phyloP scores from a whole-genome alignment of 495 filamentous ascomycete genomes.

The Aspergillus campestris region DNA sequence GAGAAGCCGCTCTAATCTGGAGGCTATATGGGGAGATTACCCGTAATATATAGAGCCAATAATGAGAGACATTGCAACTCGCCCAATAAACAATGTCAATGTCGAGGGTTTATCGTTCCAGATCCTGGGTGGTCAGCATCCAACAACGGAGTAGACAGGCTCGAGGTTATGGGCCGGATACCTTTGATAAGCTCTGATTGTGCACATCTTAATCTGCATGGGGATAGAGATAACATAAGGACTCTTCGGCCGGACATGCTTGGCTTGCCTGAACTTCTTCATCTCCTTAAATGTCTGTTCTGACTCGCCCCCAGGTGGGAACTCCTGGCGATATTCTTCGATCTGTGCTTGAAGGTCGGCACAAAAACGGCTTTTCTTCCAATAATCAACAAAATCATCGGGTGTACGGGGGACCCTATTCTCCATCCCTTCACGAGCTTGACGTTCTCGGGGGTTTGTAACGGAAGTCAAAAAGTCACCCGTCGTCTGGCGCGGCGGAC shows the following conservation, averaged over 20 bases:
- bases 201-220: conserved; percentile 43
- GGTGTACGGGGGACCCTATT: conserved; percentile 58
- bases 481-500: conserved; percentile 52
- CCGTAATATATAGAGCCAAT: conserved; percentile 85
- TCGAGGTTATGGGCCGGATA: conserved; percentile 5
- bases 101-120: conserved; percentile 69
- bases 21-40: conserved; percentile 18
- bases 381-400: conserved; percentile 58
- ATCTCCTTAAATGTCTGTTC: conserved; percentile 24
- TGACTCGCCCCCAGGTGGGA: conserved; percentile 25
- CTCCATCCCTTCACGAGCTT: conserved; percentile 52
- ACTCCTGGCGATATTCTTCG: conserved; percentile 33
- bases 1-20: conserved; percentile 34
- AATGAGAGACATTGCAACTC: conserved; percentile 70
- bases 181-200: conserved; percentile 44
- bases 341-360: conserved; percentile 43
- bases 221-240: conserved; percentile 38
- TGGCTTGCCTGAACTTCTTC: conserved; percentile 31
- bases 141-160: conserved; percentile 10
- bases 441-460: conserved; percentile 57
- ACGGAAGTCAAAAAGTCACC: conserved; percentile 69
- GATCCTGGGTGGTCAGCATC: conserved; percentile 38
- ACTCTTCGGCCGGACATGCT: conserved; percentile 33
- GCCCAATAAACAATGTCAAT: conserved; percentile 69
- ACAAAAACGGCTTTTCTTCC: conserved; percentile 46